These are phyloP conservation scores for Fusarium xylarioides DNA, from an alignment of 2,329 filamentous ascomycete species.

Conservation along the genomic window DNA sequence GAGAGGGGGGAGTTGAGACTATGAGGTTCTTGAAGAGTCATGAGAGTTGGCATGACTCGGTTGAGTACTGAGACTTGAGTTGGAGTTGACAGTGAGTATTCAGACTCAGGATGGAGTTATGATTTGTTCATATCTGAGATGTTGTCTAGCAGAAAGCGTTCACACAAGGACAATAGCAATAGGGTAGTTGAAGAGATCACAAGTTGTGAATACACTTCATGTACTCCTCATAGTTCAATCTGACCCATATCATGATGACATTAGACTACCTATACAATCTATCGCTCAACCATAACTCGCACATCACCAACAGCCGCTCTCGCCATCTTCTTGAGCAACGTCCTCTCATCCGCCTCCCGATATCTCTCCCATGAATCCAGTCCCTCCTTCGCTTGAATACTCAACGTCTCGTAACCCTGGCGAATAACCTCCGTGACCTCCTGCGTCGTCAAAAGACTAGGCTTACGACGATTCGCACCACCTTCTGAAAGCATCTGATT, in stretches of 20 bases:
- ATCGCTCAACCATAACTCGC: conserved; percentile 58
- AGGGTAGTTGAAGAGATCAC: neutral
- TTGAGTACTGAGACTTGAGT: neutral
- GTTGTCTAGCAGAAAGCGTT: neutral
- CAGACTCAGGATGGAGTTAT: neutral
- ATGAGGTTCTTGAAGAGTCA: neutral
- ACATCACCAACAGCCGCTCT: conserved; percentile 76
- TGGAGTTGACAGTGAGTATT: neutral
- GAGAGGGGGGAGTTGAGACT: neutral
- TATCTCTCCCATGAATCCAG: conserved; percentile 87
- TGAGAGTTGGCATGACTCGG: neutral
- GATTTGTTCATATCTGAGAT: neutral
- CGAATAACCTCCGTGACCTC: conserved; percentile 94
- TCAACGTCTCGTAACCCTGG: conserved; percentile 93
- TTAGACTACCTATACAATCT: conserved; percentile 13
- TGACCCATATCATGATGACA: neutral
- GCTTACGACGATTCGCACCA: conserved; percentile 51
- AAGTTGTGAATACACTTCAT: neutral
- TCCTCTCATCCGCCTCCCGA: conserved; percentile 86
- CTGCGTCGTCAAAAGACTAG: conserved; percentile 78
- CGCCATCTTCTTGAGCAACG: conserved; percentile 86
- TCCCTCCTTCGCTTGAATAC: conserved; percentile 88
- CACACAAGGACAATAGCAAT: neutral
- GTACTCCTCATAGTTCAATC: neutral
- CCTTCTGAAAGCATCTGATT: conserved; percentile 77